phyloP scores from a whole-genome alignment of 2,329 filamentous ascomycete genomes.

The Cryphonectria nitschkei region DNA sequence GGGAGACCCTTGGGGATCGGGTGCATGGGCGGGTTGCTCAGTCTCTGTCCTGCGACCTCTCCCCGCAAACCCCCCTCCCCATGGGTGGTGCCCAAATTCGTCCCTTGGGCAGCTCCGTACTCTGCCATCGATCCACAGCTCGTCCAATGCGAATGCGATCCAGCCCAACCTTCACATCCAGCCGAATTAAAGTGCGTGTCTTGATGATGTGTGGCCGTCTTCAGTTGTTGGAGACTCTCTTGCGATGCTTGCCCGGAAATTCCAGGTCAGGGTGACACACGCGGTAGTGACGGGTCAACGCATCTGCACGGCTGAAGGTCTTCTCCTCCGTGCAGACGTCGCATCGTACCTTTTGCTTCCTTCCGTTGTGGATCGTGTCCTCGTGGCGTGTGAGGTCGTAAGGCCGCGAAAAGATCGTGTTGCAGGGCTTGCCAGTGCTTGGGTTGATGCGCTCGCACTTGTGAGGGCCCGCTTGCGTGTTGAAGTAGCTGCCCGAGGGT shows the following conservation, averaged over 20 bases:
- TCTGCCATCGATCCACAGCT: background rate
- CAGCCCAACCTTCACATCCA: background rate
- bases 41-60: background rate
- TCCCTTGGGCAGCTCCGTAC: too few species aligned
- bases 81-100: background rate
- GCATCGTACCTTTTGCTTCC: constrained; percentile 93
- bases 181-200: background rate
- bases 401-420: constrained; percentile 89
- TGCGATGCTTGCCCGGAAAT: constrained; percentile 67
- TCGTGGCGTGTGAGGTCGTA: constrained; percentile 97
- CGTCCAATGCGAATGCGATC: background rate
- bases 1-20: too few species aligned
- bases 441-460: constrained; percentile 92
- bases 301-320: constrained; percentile 94
- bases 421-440: constrained; percentile 92
- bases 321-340: constrained; percentile 94
- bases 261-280: constrained; percentile 91
- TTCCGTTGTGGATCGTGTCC: constrained; percentile 93
- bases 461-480: constrained; percentile 91
- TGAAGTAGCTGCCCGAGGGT: constrained; percentile 63
- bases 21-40: background rate
- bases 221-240: constrained; percentile 36
- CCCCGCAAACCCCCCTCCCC: background rate
- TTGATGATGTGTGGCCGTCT: background rate
- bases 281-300: constrained; percentile 89